These are phyloP conservation scores for Penicillium parvum DNA, from an alignment of 495 filamentous ascomycete genomes.

Conservation along the genomic window DNA sequence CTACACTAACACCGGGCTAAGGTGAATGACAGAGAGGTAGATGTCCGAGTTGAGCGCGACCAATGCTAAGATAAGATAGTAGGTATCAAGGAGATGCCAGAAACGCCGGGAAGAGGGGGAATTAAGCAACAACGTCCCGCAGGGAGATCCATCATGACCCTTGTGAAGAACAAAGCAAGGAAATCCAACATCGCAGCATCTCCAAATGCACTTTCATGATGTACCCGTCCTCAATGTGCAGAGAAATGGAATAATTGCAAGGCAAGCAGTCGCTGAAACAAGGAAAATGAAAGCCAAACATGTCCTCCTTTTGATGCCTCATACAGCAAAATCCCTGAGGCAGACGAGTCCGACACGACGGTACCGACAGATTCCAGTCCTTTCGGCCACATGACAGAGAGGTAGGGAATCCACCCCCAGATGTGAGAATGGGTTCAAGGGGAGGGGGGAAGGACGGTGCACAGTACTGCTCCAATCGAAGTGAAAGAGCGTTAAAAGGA, in stretches of 20 bases:
- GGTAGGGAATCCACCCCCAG: background rate
- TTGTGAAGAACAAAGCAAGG: slow-evolving; percentile 6
- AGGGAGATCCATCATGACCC: background rate
- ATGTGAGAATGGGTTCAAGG: background rate
- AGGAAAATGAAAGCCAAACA: background rate
- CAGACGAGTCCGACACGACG: too few relatives aligned
- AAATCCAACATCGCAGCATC: slow-evolving; percentile 8
- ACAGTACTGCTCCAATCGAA: too few relatives aligned
- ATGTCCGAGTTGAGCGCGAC: background rate
- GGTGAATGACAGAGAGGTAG: background rate
- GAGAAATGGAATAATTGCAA: too few relatives aligned
- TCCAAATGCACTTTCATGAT: slow-evolving; percentile 18
- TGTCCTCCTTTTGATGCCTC: slow-evolving; percentile 12
- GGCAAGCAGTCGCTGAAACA: background rate
- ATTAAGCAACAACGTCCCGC: slow-evolving; percentile 10
- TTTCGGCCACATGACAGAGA: background rate
- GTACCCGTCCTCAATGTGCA: slow-evolving; percentile 2
- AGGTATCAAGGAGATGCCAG: slow-evolving; percentile 23
- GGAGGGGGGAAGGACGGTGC: too few relatives aligned
- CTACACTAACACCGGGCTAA: background rate
- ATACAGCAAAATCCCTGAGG: too few relatives aligned
- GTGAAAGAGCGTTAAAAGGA: slow-evolving; percentile 1
- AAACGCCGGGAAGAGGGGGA: slow-evolving; percentile 10
- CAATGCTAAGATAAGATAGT: slow-evolving; percentile 11
- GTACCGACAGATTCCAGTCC: too few relatives aligned